Base-by-base conservation (phyloP, 2,329 filamentous ascomycete species). In the Parascedosporium putredinis region DNA sequence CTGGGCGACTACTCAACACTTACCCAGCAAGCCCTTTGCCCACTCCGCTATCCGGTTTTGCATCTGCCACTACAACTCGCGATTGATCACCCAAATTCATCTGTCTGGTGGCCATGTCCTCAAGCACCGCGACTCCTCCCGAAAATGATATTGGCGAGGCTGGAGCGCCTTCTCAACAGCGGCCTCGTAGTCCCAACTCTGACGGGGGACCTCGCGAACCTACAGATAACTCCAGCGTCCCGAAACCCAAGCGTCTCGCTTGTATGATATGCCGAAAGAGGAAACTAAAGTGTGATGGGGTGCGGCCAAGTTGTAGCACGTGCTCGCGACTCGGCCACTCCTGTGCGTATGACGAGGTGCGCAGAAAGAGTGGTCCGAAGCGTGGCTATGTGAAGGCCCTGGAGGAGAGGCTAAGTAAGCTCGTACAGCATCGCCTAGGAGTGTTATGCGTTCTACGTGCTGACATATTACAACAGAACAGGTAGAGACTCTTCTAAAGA, bases 301-400 rank as follows among this genome's bases (percentile, higher is more conserved):
- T 78, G 49, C 83, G 86, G 55, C 90, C 90, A 20, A 88, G 85
- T 57, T 95, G 90, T 63, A 88, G 85, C 59, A 95, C 89, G 23
- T 96, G 90, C 66, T 82, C 86, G 27, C 76, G 90, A n/a, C 71
- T 95, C 47, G 83, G 86, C 40, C 90, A 96, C 66, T 79, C 84
- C 50, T 95, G 90, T 69, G 83, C 86, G 53, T 95, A 95, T 62
- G 89, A 95, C 62, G 89, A 95, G 69, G 84, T 91, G 58, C 80
- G 90, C 63, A 87, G 88, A 69, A 95, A 95, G 78, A 95, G 89
- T 64, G 90, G 90, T 2, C 90, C 90, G 2, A 95, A 95, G 72
- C 78, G 90, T 62, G 90, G 90, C 58, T 95, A 96, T 63, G 90
- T 95, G 54, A 95, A 95, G 72, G 84, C 89, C 52, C 69, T 97